Evolutionary conservation across 768 basidiomycete species (phyloP), one percentile per base, ranked within the genome.

Genomic region (Xerocomus brunneocitrinus): DNA sequence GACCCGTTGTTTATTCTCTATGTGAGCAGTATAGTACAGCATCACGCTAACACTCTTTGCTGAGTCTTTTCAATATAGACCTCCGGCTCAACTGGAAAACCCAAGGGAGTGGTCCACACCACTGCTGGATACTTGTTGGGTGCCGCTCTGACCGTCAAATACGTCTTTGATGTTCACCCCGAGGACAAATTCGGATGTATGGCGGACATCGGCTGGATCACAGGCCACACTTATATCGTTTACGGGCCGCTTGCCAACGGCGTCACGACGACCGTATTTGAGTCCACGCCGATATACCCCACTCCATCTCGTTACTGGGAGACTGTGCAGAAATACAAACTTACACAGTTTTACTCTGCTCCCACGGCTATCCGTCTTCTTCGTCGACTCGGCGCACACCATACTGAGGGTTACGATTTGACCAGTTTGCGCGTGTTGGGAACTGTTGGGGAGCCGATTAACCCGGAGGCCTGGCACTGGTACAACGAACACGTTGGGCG

Each of bases 121-220:
- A 91, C 89, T 8, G 89, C 73, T 10, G 89, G 89, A 28, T 99
- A 98, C 75, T 83, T 95, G 53, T 89, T 98, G 49, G 84, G 95
- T 61, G 93, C 91, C 0, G 84, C 91, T 1, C 66, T 98, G 54
- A 95, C 95, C 25, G 84, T 97, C 70, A 97, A 98, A 74, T 98
- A 95, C 70, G 91, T 97, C 57, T 99, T 98, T 67, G 95, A 99
- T 68, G 83, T 98, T 22, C 95, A 99, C 71, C 85, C 88, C n/a
- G 93, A 90, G 55, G 95, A 98, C 74, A 85, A 80, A 60, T 98
- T 95, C 69, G 97, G 87, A 1, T 98, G 95, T 77, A 94, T 98
- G 95, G 95, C 95, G 53, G 95, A 99, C 66, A 80, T 99, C 49
- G 95, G 95, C 62, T 98, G 95, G 95, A 95, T 98, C 74, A 98